Base-by-base conservation (phyloP, 1,284 basidiomycete genomes). In the Heterobasidion irregulare region DNA sequence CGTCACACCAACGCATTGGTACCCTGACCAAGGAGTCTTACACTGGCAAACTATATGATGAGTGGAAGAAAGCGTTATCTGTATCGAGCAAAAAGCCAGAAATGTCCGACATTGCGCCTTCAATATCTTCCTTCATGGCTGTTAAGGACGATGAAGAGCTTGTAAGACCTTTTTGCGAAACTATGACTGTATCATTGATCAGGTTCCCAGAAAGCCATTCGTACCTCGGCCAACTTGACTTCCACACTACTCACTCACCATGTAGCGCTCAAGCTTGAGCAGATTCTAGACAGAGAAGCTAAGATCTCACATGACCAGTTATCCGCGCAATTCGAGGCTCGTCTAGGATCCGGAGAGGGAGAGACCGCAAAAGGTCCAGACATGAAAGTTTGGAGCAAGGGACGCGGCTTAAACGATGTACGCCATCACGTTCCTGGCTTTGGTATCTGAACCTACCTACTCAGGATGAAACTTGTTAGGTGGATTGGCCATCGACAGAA, bases 111-210 rank as follows among this genome's bases (percentile, higher is more conserved):
- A 88, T 96, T 65, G 76, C 84, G 0, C 71, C 82, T 2, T 83
- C 88, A 0, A 72, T 98, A 15, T 90, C 93, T 0, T 74, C 86
- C 0, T 75, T 94, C 53, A 84, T 97, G 75, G 86, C 89, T 0
- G 80, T 86, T 33, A 98, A 98, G 70, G 95, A 98, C 63, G 83
- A 86, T 13, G 92, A 97, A 35, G 96, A 98, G 68, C 66, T 94
- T 56, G 94, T 94, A 61, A 60, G 88, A 9, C 18, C 36, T 38
- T 35, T 18, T 54, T 19, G n/a, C 26, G 6, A 26, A 26, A 26
- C 26, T 54, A 34, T 50, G 19, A 55, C 8, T 36, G 8, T 18
- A n/a, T 13, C 35, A 50, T n/a, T 36, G 12, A 9, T 43, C 41
- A 33, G 55, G 16, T 34, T 9, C 38, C 12, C 64, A 95, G 93